These are phyloP conservation scores for Solanum lycopersicoides DNA, from an alignment of 257 asterid genomes.

Conservation along the genomic window DNA sequence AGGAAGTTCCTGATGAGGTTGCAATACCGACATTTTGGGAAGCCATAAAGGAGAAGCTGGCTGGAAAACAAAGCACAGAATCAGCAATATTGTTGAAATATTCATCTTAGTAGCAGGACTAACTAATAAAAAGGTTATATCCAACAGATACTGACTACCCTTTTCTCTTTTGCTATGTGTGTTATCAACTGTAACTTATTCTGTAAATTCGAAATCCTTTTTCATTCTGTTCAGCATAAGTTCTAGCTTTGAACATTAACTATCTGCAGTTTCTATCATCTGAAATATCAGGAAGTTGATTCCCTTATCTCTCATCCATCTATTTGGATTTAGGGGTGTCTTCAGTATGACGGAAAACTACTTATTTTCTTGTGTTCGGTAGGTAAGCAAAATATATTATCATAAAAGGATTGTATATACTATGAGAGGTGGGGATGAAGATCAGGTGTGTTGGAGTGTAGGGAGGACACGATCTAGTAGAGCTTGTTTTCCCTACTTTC, in stretches of 20 bases:
- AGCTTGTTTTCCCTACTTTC: background rate
- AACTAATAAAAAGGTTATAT: background rate
- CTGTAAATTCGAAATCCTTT: background rate
- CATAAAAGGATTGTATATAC: no score
- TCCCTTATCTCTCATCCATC: background rate
- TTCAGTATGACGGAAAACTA: background rate
- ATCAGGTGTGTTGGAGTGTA: background rate
- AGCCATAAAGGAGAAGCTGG: conserved; percentile 56
- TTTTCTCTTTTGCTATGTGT: background rate
- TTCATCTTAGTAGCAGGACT: background rate
- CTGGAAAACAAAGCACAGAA: background rate
- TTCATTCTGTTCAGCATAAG: background rate
- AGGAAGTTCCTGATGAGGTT: conserved; percentile 82
- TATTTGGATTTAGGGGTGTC: background rate
- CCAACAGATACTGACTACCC: background rate
- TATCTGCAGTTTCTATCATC: background rate
- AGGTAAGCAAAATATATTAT: background rate
- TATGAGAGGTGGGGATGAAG: background rate
- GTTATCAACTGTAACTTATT: background rate
- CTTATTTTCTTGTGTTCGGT: background rate
- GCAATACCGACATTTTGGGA: conserved; percentile 95
- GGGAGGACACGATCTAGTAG: background rate
- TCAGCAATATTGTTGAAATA: background rate
- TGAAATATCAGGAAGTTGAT: background rate
- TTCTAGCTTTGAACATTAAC: background rate